These are phyloP conservation scores for Biscutella laevigata DNA, from an alignment of 441 rosid genomes.

Conservation along the genomic window DNA sequence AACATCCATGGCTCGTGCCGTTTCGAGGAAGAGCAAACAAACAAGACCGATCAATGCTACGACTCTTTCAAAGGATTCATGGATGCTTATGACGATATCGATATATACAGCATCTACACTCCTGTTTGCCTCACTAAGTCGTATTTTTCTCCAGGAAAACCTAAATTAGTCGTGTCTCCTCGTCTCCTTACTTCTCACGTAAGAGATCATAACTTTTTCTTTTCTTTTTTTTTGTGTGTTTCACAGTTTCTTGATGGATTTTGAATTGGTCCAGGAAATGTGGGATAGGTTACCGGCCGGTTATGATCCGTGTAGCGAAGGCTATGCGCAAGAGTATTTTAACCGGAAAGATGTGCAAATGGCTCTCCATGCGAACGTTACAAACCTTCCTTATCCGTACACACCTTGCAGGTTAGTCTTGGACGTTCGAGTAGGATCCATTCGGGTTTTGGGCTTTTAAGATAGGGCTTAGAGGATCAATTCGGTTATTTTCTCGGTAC, in stretches of 20 bases:
- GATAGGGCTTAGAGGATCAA: too few species aligned
- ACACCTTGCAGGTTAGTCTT: constrained; percentile 55
- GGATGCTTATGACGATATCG: constrained; percentile 39
- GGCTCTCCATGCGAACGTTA: constrained; percentile 50
- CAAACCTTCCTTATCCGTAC: constrained; percentile 45
- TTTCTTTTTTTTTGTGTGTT: neutral
- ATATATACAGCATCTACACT: constrained; percentile 45
- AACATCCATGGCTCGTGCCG: constrained; percentile 31
- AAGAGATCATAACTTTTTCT: constrained; percentile 2
- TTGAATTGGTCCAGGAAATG: constrained; percentile 27
- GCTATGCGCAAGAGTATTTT: constrained; percentile 33
- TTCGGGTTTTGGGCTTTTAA: too few species aligned
- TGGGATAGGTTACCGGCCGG: constrained; percentile 42
- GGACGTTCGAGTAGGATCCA: too few species aligned
- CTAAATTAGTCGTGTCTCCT: constrained; percentile 29
- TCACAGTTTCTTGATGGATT: neutral
- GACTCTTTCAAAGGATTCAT: constrained; percentile 22
- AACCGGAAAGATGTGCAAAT: constrained; percentile 45
- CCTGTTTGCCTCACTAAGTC: constrained; percentile 33
- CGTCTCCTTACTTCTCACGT: constrained; percentile 33
- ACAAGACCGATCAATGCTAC: constrained; percentile 24
- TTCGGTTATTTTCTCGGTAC: too few species aligned
- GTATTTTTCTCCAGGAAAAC: constrained; percentile 11
- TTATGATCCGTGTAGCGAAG: constrained; percentile 47
- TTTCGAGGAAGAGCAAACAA: constrained; percentile 13